These are phyloP conservation scores for Anthostomella pinea DNA, from an alignment of 2,329 filamentous ascomycete species.

Conservation along the genomic window DNA sequence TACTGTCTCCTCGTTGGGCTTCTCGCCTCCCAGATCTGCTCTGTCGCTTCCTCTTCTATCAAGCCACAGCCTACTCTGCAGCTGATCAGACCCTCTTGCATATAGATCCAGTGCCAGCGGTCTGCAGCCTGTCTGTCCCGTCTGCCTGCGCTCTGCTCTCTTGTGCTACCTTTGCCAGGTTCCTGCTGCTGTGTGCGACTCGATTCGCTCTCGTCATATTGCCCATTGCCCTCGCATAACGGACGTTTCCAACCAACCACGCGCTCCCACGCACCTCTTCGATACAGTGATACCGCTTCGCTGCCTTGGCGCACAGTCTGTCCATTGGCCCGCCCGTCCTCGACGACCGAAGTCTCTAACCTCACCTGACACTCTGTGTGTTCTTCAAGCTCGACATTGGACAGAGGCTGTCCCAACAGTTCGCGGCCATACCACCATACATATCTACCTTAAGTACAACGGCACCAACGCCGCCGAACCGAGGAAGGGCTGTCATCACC, in stretches of 20 bases:
- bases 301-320: constrained; percentile 21
- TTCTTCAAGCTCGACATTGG: no score
- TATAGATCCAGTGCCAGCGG: neutral
- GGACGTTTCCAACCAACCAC: constrained; percentile 25
- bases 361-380: constrained; percentile 24
- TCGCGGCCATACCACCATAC: constrained; percentile 6
- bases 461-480: constrained; percentile 14
- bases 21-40: constrained; percentile 16
- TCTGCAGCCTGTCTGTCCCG: no score
- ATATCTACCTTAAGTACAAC: constrained; percentile 9
- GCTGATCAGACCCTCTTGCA: constrained; percentile 15
- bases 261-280: constrained; percentile 28
- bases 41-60: constrained; percentile 21
- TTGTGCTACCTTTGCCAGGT: constrained; percentile 10
- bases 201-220: constrained; percentile 18
- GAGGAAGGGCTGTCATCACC: constrained; percentile 1
- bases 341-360: constrained; percentile 15
- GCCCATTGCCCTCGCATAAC: constrained; percentile 20
- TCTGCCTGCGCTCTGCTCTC: no score
- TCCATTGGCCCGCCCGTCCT: constrained; percentile 24
- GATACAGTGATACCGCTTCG: constrained; percentile 31
- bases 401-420: neutral
- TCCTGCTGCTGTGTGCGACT: constrained; percentile 12
- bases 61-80: constrained; percentile 12
- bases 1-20: constrained; percentile 21